Conservation (phyloP, 768 basidiomycete genomes). For the Rhodotorula paludigena region DNA sequence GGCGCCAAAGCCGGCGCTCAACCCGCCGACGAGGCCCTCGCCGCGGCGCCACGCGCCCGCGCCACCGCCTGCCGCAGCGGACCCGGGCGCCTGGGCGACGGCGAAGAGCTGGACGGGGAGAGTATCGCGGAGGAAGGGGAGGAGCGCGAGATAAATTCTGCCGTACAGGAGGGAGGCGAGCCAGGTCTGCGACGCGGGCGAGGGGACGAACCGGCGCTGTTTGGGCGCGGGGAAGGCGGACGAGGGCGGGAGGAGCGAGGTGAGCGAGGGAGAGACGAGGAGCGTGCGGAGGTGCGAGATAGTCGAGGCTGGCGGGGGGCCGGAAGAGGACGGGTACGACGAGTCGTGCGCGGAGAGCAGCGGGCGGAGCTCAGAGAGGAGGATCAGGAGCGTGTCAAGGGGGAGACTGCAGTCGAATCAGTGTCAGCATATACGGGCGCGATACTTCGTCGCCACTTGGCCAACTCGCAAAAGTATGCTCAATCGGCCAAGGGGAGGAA, state of each 20-base stretch:
- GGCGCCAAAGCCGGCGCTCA: slow-evolving; percentile 1
- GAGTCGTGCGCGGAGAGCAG: slow-evolving; percentile 58
- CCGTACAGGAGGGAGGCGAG: slow-evolving; percentile 92
- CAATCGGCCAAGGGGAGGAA: rapidly evolving
- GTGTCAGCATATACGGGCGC: too few relatives aligned
- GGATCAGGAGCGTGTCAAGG: slow-evolving; percentile 75
- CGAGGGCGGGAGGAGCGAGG: slow-evolving; percentile 61
- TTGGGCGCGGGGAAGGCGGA: slow-evolving; percentile 53
- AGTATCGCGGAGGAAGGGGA: slow-evolving; percentile 17
- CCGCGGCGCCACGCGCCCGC: background rate
- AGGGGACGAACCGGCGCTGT: slow-evolving; percentile 70
- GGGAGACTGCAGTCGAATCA: slow-evolving; percentile 56
- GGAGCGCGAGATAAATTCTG: slow-evolving; percentile 60
- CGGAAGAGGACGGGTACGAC: slow-evolving; percentile 69
- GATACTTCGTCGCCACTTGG: too few relatives aligned
- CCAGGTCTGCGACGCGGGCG: slow-evolving; percentile 55
- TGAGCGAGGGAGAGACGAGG: slow-evolving; percentile 63
- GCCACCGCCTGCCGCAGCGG: too few relatives aligned
- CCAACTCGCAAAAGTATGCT: too few relatives aligned
- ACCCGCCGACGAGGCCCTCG: background rate
- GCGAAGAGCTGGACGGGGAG: slow-evolving; percentile 30
- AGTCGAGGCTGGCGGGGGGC: slow-evolving; percentile 60
- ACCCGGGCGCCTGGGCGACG: slow-evolving; percentile 10
- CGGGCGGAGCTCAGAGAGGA: slow-evolving; percentile 54
- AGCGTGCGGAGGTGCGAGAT: slow-evolving; percentile 68